Evolutionary conservation across 192 early-diverging fungal species (phyloP).

Genomic region (Backusella luteola): DNA sequence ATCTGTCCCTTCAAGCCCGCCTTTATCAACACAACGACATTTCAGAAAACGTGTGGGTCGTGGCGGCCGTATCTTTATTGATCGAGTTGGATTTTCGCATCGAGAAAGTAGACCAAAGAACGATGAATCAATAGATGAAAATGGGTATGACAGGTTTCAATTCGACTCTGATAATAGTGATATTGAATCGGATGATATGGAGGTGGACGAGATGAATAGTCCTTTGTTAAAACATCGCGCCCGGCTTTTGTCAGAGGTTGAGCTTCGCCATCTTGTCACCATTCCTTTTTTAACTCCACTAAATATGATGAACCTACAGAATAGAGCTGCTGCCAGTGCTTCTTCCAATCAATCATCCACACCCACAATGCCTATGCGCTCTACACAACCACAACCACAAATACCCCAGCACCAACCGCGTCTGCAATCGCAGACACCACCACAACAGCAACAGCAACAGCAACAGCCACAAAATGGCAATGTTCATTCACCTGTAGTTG

Average conservation of each 20-base stretch:
- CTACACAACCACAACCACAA: neutral
- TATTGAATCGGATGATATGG: conserved; percentile 43
- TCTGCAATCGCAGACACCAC: neutral
- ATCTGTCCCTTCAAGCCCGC: neutral
- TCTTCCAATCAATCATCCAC: neutral
- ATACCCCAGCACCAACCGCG: neutral
- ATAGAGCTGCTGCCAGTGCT: neutral
- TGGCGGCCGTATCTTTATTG: conserved; percentile 75
- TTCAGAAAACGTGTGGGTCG: conserved; percentile 69
- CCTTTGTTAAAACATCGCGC: conserved; percentile 42
- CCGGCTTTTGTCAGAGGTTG: conserved; percentile 40
- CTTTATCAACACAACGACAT: conserved; percentile 19
- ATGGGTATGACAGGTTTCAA: conserved; percentile 33
- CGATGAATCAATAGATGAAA: conserved; percentile 23
- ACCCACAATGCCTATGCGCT: neutral
- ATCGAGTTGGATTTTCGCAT: conserved; percentile 49
- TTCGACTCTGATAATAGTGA: conserved; percentile 45
- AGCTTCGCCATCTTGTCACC: conserved; percentile 48
- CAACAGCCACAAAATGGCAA: neutral
- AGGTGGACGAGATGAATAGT: conserved; percentile 43
- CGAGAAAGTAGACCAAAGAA: neutral
- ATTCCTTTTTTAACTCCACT: conserved; percentile 28
- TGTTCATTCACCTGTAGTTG: neutral
- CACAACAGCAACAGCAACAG: neutral
- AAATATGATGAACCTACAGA: conserved; percentile 11